Base-by-base conservation (phyloP, 2,329 filamentous ascomycete species). In the Rugonectria rugulosa region DNA sequence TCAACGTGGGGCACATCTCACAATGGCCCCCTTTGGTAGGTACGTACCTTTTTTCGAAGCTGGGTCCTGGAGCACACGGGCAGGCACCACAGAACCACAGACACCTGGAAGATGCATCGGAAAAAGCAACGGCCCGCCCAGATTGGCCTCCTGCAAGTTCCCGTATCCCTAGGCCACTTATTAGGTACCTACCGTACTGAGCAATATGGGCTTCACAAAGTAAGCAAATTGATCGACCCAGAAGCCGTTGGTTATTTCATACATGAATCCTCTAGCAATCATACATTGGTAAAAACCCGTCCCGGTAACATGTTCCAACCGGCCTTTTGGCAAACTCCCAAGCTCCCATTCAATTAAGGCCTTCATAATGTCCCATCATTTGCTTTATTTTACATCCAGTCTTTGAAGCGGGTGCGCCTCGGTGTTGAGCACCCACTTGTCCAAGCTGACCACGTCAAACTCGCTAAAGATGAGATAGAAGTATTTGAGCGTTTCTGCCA, bases 401-500 rank as follows among this genome's bases (percentile, higher is more conserved):
- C 66, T 60, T 27, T 56, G 64, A n/a, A 83, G 66, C 36, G 82
- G 81, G 62, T 84, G 82, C 17, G 80, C 81, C 70, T 84, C 81
- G 2, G 82, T 84, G 62, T 84, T 84, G 43, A 87, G 71, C 50
- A 87, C 84, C 80, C 82, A 87, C 53, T 84, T 76, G 70, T 89
- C 86, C 62, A 89, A 71, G 64, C 80, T 85, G 14, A 87, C 73
- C 21, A 85, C 69, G 53, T 81, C 76, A 56, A 83, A 85, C 34
- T 87, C 83, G 26, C 77, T 78, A 66, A 88, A 88, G 8, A 87
- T 77, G 52, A 89, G 72, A 58, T 85, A 88, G 61, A 87, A 87
- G 70, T 88, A 88, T 70, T 88, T 88, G 46, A 88, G 72, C 61
- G 86, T 88, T 73, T 88, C 85, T 2, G 85, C 85, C 31, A 89